Evolutionary conservation across 2,329 filamentous ascomycete species (phyloP), one percentile per base, ranked within the genome.

Genomic region (Emmonsia crescens): DNA sequence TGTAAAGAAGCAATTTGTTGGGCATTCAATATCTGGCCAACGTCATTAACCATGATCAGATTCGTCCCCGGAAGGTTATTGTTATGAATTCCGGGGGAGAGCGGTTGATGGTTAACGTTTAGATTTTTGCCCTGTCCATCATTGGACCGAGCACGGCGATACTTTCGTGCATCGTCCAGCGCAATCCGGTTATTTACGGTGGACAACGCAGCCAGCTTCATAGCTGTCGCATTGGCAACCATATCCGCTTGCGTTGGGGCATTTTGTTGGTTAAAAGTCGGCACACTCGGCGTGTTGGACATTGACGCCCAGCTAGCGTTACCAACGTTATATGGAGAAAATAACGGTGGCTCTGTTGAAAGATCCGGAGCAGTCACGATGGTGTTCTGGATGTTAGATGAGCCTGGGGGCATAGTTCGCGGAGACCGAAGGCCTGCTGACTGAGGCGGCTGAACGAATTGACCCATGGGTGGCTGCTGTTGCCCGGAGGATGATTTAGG

Each of bases 101-200:
- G 75, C 29, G 86, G 83, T 62, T 77, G 79, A 69, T 88, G 86
- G 52, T 76, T 78, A 69, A 71, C 72, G 70, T 68, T 78, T 19
- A 69, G 65, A 63, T 74, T 75, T 65, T 71, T 75, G 68, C 68
- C 74, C 62, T 77, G 78, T 29, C 87, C 88, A 70, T 96, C 93
- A 68, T 91, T 92, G 57, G 94, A 96, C 63, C 92, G 86, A 66
- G 91, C 86, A 63, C 93, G 89, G 66, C 94, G 90, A 76, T 94
- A 97, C 77, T 97, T 97, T 71, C 92, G 90, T 64, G 95, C 93
- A 74, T 99, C 94, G 70, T 99, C 94, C 63, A 99, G 82, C 59
- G 94, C 92, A 70, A 99, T 96, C 49, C 94, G 89, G 75, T 97
- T 99, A 79, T 97, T 99, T 57, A 99, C 94, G 2, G 94, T 99